Evolutionary conservation across 176 grass and related monocot species (phyloP).

Genomic region (Zea luxurians): DNA sequence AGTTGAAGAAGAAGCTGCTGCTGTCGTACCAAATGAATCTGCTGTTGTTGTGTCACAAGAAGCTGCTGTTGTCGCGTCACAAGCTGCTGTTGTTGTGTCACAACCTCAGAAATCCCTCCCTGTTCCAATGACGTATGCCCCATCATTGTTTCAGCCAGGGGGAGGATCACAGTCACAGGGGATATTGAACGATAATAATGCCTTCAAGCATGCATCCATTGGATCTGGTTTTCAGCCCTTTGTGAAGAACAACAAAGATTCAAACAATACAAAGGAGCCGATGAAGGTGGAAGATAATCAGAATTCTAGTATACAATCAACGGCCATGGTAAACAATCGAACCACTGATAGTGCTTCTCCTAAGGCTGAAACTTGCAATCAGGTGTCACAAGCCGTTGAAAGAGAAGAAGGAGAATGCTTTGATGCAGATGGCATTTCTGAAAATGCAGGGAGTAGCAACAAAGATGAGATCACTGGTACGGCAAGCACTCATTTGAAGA

Average conservation of each 20-base stretch:
- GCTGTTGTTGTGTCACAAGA: slow-evolving; percentile 24
- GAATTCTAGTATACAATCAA: slow-evolving; percentile 38
- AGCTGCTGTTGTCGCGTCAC: not conserved
- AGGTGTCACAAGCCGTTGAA: slow-evolving; percentile 54
- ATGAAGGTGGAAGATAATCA: slow-evolving; percentile 29
- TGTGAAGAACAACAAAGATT: slow-evolving; percentile 66
- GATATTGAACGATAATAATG: slow-evolving; percentile 87
- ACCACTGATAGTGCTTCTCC: slow-evolving; percentile 26
- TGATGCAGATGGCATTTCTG: slow-evolving; percentile 74
- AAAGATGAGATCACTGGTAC: slow-evolving; percentile 47
- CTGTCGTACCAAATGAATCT: not conserved
- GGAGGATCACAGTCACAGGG: slow-evolving; percentile 54
- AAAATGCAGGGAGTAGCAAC: slow-evolving; percentile 51
- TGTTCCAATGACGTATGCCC: slow-evolving; percentile 36
- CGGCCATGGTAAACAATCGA: slow-evolving; percentile 40
- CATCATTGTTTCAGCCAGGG: slow-evolving; percentile 52
- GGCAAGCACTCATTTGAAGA: slow-evolving; percentile 45
- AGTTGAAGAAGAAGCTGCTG: slow-evolving; percentile 45
- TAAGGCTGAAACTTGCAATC: slow-evolving; percentile 32
- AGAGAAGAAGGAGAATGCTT: slow-evolving; percentile 99
- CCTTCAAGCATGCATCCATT: slow-evolving; percentile 73
- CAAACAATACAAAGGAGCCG: slow-evolving; percentile 29
- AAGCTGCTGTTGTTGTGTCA: slow-evolving; percentile 45
- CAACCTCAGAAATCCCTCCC: slow-evolving; percentile 82
- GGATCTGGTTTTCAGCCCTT: slow-evolving; percentile 91